Percentiles rank a stretch among this genome's conserved stretches.
These are phyloP conservation scores for Sporopachydermia quercuum DNA, from an alignment of 805 yeast species.

Conservation along the genomic window DNA sequence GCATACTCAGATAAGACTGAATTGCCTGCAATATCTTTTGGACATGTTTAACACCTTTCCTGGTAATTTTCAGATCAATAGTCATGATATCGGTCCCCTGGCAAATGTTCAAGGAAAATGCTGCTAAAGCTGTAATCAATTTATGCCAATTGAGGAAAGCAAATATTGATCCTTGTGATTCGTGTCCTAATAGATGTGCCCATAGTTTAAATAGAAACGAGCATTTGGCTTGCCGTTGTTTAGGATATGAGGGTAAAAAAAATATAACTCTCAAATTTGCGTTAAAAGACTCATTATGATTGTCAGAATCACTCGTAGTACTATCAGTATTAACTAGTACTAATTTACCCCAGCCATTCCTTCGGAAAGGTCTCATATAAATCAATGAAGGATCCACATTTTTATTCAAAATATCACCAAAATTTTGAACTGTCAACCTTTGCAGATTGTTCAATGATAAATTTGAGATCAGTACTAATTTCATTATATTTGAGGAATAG, in stretches of 20 bases:
- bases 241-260: not conserved
- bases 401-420: slow-evolving; percentile 2
- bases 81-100: not conserved
- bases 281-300: not conserved
- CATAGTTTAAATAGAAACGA: not conserved
- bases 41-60: not conserved
- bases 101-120: not conserved
- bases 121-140: not conserved
- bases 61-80: not conserved
- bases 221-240: not conserved
- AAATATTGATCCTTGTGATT: not conserved
- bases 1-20: not conserved
- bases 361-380: not conserved
- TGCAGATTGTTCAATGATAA: slow-evolving; percentile 1
- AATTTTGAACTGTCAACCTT: not conserved
- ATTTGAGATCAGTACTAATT: slow-evolving; percentile 21
- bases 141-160: not conserved
- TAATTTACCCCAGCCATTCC: not conserved
- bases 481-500: slow-evolving; percentile 42
- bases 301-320: not conserved
- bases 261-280: not conserved
- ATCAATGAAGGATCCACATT: not conserved
- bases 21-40: not conserved
- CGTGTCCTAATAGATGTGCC: not conserved
- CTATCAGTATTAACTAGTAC: not conserved